phyloP scores from a whole-genome alignment of 768 basidiomycete species.

The Trametopsis cervina region DNA sequence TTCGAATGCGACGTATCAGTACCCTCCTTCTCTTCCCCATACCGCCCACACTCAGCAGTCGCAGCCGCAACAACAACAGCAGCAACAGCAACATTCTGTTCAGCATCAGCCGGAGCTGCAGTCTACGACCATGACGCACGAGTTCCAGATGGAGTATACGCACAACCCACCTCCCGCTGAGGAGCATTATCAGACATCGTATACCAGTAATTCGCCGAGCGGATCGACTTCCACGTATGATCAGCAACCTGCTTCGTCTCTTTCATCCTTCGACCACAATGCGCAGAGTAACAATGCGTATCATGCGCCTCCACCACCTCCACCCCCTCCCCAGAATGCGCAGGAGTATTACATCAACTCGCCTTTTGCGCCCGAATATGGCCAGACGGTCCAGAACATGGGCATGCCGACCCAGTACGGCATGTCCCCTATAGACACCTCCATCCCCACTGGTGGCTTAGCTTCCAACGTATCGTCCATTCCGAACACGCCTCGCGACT shows the following conservation, averaged over 20 bases:
- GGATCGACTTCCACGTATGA: neutral
- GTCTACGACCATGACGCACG: constrained; percentile 10
- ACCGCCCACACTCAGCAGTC: constrained; percentile 3
- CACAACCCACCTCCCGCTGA: neutral
- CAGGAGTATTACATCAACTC: constrained; percentile 17
- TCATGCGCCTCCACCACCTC: neutral
- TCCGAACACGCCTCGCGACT: constrained; percentile 6
- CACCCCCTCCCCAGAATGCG: constrained; percentile 8
- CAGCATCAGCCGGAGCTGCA: constrained; percentile 3
- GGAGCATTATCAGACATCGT: neutral
- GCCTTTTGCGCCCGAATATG: constrained; percentile 6
- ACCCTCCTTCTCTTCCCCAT: neutral
- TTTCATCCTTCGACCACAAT: neutral
- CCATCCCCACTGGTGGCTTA: neutral
- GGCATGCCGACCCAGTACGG: neutral
- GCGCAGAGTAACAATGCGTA: neutral
- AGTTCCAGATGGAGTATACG: constrained; percentile 5
- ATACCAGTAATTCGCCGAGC: neutral
- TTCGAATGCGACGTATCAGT: constrained; percentile 3
- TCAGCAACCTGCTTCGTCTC: neutral
- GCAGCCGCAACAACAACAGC: constrained; percentile 5
- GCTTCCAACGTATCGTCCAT: neutral
- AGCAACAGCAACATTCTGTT: neutral
- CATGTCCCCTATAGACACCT: neutral
- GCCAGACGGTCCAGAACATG: constrained; percentile 5